Evolutionary conservation across 1,284 basidiomycete species (phyloP).

Genomic region (Jaminaea rosea): DNA sequence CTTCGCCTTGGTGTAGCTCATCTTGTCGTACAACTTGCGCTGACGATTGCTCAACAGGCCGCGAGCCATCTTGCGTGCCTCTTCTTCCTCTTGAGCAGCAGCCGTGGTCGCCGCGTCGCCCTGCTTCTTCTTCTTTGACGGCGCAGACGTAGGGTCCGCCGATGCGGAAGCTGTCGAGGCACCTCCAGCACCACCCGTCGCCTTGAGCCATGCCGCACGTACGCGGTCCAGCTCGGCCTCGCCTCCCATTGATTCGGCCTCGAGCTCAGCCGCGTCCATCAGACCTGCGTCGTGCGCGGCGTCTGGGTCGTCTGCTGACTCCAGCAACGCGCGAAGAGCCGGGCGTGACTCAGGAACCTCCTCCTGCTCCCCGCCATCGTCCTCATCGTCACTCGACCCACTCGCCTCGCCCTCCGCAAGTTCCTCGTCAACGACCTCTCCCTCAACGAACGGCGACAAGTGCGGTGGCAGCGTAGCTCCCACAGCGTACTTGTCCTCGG

Average conservation of each 20-base stretch:
- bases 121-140: slow-evolving; percentile 31
- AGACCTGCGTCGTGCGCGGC: slow-evolving; percentile 59
- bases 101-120: slow-evolving; percentile 17
- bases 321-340: slow-evolving; percentile 11
- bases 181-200: too few relatives aligned
- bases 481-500: slow-evolving; percentile 77
- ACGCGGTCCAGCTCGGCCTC: slow-evolving; percentile 73
- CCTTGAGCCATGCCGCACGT: slow-evolving; percentile 47
- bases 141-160: slow-evolving; percentile 25
- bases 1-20: slow-evolving; percentile 79
- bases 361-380: slow-evolving; percentile 32
- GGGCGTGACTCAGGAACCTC: slow-evolving; percentile 40
- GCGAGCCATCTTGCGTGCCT: slow-evolving; percentile 63
- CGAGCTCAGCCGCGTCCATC: slow-evolving; percentile 79
- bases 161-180: too few relatives aligned
- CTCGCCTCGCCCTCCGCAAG: slow-evolving; percentile 59
- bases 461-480: slow-evolving; percentile 86
- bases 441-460: slow-evolving; percentile 85
- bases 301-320: slow-evolving; percentile 54
- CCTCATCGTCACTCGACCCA: slow-evolving; percentile 50
- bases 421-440: slow-evolving; percentile 54
- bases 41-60: slow-evolving; percentile 98
- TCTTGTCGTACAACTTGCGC: slow-evolving; percentile 87
- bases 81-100: slow-evolving; percentile 63
- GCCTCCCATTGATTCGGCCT: slow-evolving; percentile 80